Evolutionary conservation across 1,139 yeast species (phyloP).

Genomic region (Pichia sorboxylosa): DNA sequence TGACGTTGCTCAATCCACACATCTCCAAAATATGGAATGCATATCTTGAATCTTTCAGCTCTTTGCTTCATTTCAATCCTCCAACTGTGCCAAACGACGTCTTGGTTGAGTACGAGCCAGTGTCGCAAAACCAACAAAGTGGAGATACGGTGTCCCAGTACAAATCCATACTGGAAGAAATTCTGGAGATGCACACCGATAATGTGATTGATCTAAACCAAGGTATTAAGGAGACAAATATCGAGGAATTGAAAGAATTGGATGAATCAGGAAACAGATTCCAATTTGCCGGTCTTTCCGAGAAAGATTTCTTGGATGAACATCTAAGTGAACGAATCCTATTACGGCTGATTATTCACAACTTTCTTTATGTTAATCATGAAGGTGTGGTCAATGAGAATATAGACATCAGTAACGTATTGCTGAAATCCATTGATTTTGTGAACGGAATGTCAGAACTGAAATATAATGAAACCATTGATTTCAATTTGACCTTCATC

Average conservation of each 20-base stretch:
- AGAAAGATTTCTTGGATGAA: slow-evolving; percentile 55
- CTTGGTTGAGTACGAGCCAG: not conserved
- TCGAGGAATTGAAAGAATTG: not conserved
- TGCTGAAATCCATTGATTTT: slow-evolving; percentile 53
- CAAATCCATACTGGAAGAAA: slow-evolving; percentile 24
- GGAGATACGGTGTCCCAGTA: not conserved
- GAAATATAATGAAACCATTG: slow-evolving; percentile 54
- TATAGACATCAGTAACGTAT: slow-evolving; percentile 48
- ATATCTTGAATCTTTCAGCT: slow-evolving; percentile 60
- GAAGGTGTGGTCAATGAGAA: slow-evolving; percentile 46
- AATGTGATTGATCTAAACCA: slow-evolving; percentile 69
- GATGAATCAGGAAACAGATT: not conserved
- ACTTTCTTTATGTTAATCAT: slow-evolving; percentile 52
- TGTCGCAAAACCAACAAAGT: not conserved
- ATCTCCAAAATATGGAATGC: slow-evolving; percentile 69
- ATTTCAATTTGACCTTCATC: slow-evolving; percentile 9
- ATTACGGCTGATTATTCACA: slow-evolving; percentile 76
- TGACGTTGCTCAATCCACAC: slow-evolving; percentile 79
- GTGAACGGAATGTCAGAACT: slow-evolving; percentile 75
- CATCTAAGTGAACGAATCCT: slow-evolving; percentile 78
- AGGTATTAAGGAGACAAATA: slow-evolving; percentile 69
- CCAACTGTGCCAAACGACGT: not conserved
- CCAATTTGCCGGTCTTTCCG: slow-evolving; percentile 32
- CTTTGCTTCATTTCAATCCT: slow-evolving; percentile 34
- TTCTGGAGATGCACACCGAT: slow-evolving; percentile 69